A percentile compares a stretch with the other conserved stretches of the same genome.
Conservation (phyloP, 495 filamentous ascomycete species). For the Aspergillus steynii region DNA sequence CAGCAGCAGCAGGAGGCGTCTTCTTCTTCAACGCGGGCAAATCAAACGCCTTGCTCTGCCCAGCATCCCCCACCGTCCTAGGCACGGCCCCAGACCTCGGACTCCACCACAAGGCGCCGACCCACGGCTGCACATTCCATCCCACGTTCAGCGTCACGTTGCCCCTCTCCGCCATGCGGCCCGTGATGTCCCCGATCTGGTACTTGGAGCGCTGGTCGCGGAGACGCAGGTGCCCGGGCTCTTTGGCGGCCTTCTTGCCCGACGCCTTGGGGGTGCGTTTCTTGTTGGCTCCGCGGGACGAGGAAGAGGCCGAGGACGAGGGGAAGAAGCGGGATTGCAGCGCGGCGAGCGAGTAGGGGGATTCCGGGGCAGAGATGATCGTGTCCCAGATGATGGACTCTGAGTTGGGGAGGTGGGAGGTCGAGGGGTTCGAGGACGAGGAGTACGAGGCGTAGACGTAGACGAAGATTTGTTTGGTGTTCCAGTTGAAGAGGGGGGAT, state of each 20-base stretch:
- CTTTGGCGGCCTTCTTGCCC: conserved; percentile 23
- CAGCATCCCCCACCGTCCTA: conserved; percentile 63
- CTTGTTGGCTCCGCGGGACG: conserved; percentile 9
- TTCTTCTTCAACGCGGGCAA: conserved; percentile 70
- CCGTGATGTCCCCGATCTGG: conserved; percentile 84
- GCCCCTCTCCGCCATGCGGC: conserved; percentile 63
- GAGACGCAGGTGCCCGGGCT: conserved; percentile 65
- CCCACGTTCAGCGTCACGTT: conserved; percentile 79
- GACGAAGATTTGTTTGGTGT: conserved; percentile 98
- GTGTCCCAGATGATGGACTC: conserved; percentile 93
- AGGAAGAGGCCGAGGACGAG: not conserved
- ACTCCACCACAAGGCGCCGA: conserved; percentile 83
- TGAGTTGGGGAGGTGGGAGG: conserved; percentile 39
- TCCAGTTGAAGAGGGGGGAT: conserved; percentile 94
- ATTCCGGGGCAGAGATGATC: conserved; percentile 75
- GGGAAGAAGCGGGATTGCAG: conserved; percentile 38
- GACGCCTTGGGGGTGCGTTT: conserved; percentile 14
- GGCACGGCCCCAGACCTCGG: conserved; percentile 50
- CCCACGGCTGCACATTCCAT: conserved; percentile 98
- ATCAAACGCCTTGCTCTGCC: conserved; percentile 65
- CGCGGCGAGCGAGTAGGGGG: conserved; percentile 51
- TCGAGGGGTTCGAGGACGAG: conserved; percentile 35
- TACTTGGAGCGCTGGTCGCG: conserved; percentile 87
- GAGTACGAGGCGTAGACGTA: conserved; percentile 91
- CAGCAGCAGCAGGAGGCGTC: conserved; percentile 20